These are phyloP conservation scores for Hygrophorus pudorinus DNA, from an alignment of 768 basidiomycete species.

Conservation along the genomic window DNA sequence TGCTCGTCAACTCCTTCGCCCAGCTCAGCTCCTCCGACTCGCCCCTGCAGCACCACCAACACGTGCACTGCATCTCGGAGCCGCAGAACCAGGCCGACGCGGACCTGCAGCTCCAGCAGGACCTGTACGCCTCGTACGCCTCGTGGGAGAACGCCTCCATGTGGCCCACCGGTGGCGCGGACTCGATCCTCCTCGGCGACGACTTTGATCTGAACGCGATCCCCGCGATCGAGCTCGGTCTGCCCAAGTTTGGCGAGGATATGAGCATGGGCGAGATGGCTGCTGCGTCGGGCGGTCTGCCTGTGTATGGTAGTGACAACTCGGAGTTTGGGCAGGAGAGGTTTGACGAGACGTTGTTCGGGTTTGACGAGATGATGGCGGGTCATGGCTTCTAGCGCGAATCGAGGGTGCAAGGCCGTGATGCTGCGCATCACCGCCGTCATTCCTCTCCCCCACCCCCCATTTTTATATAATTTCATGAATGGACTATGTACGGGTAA, in stretches of 20 bases:
- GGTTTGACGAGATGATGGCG: conserved; percentile 36
- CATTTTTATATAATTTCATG: too few species aligned
- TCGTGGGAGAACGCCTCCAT: conserved; percentile 23
- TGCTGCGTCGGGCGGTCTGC: conserved; percentile 9
- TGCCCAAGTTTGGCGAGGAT: conserved; percentile 32
- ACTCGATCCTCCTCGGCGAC: conserved; percentile 36
- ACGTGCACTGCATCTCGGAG: conserved; percentile 14
- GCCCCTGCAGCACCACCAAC: background rate
- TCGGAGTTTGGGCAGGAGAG: conserved; percentile 23
- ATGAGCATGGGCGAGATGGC: conserved; percentile 13
- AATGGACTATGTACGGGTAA: background rate
- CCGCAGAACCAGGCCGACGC: conserved; percentile 24
- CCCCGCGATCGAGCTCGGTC: conserved; percentile 52
- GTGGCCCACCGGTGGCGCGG: conserved; percentile 21
- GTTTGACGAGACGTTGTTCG: conserved; percentile 16
- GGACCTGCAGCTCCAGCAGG: conserved; percentile 30
- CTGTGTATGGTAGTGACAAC: conserved; percentile 6
- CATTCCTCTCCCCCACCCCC: background rate
- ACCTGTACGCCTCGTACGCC: conserved; percentile 24
- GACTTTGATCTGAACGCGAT: conserved; percentile 62
- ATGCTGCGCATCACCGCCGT: conserved; percentile 6
- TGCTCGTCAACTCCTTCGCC: conserved; percentile 19
- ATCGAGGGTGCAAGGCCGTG: conserved; percentile 8
- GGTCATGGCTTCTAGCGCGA: conserved; percentile 19
- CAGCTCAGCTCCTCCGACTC: conserved; percentile 10